phyloP scores from a whole-genome alignment of 1,284 basidiomycete species.

The Testicularia cyperi region DNA sequence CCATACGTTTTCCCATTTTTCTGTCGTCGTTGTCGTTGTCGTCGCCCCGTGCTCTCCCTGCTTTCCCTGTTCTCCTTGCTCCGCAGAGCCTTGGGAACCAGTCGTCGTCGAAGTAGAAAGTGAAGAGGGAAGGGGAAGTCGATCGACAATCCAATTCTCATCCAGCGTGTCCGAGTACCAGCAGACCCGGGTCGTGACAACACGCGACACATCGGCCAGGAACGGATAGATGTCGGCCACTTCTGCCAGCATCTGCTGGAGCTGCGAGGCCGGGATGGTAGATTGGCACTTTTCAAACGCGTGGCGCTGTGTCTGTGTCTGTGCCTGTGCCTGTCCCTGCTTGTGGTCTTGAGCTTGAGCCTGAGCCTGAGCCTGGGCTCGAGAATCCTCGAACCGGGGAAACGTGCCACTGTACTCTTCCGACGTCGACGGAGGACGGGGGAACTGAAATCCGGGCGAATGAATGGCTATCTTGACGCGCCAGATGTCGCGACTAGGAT shows the following conservation, averaged over 20 bases:
- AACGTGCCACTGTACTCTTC: slow-evolving; percentile 10
- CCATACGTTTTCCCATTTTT: slow-evolving; percentile 56
- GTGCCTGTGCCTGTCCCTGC: too few relatives aligned
- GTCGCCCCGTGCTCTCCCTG: too few relatives aligned
- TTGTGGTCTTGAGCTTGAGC: slow-evolving; percentile 10
- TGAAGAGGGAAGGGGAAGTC: too few relatives aligned
- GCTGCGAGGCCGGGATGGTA: slow-evolving; percentile 67
- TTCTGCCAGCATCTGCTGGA: slow-evolving; percentile 65
- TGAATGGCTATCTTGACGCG: slow-evolving; percentile 74
- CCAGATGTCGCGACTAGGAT: slow-evolving; percentile 1
- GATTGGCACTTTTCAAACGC: slow-evolving; percentile 6
- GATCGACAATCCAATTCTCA: slow-evolving; percentile 63
- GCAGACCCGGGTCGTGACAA: slow-evolving; percentile 73
- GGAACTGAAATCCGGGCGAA: slow-evolving; percentile 67
- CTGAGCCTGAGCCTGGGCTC: not conserved
- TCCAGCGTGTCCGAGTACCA: slow-evolving; percentile 68
- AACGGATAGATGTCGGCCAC: slow-evolving; percentile 71
- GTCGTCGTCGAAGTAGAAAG: slow-evolving; percentile 9
- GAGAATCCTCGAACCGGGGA: slow-evolving; percentile 6
- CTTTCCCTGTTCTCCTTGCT: too few relatives aligned
- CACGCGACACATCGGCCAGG: slow-evolving; percentile 61
- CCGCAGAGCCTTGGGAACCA: too few relatives aligned
- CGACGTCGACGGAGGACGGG: slow-evolving; percentile 61
- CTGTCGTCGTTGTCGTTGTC: too few relatives aligned
- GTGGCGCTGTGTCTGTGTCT: not conserved